Evolutionary conservation across 2,329 filamentous ascomycete genomes (phyloP).

Genomic region (Cordyceps fumosorosea): DNA sequence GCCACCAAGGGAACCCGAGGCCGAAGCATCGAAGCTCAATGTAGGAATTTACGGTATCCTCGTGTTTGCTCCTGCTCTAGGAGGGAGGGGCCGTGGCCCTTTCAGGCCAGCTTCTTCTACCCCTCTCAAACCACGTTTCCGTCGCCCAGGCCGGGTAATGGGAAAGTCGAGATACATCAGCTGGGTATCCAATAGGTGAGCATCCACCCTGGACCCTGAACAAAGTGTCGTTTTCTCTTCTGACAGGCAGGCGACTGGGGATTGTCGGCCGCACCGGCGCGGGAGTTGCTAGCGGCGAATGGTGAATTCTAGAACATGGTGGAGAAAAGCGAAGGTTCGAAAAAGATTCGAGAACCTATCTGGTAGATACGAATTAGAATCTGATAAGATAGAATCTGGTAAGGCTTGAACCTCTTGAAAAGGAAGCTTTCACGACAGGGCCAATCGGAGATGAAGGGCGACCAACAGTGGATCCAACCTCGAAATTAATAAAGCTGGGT

Average conservation of each 20-base stretch:
- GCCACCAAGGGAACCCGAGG: too few species aligned
- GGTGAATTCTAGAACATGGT: constrained; percentile 48
- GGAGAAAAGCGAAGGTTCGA: constrained; percentile 3
- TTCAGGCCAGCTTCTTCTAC: too few species aligned
- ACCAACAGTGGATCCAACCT: background rate
- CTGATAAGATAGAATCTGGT: too few species aligned
- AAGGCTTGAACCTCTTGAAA: background rate
- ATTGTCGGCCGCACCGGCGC: constrained; percentile 12
- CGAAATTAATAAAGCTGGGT: too few species aligned
- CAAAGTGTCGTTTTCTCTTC: constrained; percentile 5
- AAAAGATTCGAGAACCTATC: background rate
- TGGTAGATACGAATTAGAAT: too few species aligned
- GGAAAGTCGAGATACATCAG: background rate
- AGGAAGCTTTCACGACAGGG: background rate
- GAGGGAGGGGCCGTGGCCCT: too few species aligned
- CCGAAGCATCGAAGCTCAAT: too few species aligned
- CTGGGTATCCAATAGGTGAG: background rate
- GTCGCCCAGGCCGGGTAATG: background rate
- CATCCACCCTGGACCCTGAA: constrained; percentile 49
- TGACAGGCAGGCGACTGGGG: background rate
- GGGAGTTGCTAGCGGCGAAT: constrained; percentile 41
- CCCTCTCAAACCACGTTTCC: constrained; percentile 5
- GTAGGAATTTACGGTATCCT: too few species aligned
- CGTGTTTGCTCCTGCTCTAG: too few species aligned
- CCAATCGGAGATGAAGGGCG: background rate